Base-by-base conservation (phyloP, 2,329 filamentous ascomycete genomes). In the Lomentospora prolificans region DNA sequence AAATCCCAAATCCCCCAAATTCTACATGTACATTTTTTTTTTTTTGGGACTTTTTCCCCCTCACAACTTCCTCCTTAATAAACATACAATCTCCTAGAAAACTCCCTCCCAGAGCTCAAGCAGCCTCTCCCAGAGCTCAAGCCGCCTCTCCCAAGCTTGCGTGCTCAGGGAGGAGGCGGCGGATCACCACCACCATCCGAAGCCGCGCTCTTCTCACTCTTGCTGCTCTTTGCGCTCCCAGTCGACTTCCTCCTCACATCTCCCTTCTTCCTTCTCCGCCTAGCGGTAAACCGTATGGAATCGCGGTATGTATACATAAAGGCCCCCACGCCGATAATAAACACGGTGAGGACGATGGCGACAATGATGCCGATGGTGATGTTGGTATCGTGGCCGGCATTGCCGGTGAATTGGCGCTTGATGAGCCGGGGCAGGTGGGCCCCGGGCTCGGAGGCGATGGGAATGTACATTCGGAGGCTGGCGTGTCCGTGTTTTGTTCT, bases 361-460 rank as follows among this genome's bases (percentile, higher is more conserved):
- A 76, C 68, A 3, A 72, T 66, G 57, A 74, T 64, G 55, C 73
- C 73, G 55, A 75, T 75, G 31, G 69, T 72, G 54, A 67, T 65
- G 60, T 75, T 72, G 31, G 66, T 68, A 39, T 70, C 67, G 14
- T 68, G 61, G 50, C 62, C 56, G 1, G 62, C 55, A 56, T 61
- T 57, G 55, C 59, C 51, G 33, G 61, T 62, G 57, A 61, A 61
- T 19, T 62, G 59, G 10, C 62, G 57, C 14, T 27, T 41, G n/a
- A 22, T n/a, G 61, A 25, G 68, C 56, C n/a, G 50, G 28, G 28
- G 25, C 41, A n/a, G n/a, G 19, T 9, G 41, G 41, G 41, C 41
- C 41, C 19, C 9, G 41, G 41, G n/a, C n/a, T 22, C 19, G n/a
- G 19, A 19, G 41, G n/a, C n/a, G 41, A 46, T 12, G n/a, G 19